Percentiles rank a stretch among this genome's conserved stretches.
Conservation (phyloP, 2,329 filamentous ascomycete genomes). For the Penicillium crustosum region DNA sequence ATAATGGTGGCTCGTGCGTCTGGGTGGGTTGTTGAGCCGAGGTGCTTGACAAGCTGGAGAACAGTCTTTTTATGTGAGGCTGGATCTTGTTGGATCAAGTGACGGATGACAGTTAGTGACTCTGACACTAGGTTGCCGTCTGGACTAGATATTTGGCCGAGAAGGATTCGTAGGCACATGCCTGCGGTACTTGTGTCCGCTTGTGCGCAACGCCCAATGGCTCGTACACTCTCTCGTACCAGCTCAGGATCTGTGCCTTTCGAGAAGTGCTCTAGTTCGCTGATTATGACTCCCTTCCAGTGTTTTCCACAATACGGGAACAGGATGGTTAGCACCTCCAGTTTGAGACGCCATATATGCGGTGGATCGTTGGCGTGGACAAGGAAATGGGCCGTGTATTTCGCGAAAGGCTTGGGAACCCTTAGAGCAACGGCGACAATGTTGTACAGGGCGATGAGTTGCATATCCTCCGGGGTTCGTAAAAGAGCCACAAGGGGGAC, state of each 20-base stretch:
- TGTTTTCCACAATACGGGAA: constrained; percentile 78
- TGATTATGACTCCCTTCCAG: constrained; percentile 81
- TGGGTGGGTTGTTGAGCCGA: constrained; percentile 83
- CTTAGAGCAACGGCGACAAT: constrained; percentile 87
- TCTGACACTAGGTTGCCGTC: constrained; percentile 89
- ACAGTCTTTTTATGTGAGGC: constrained; percentile 79
- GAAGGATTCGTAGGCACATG: constrained; percentile 76
- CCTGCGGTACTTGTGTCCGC: constrained; percentile 68
- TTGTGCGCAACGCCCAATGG: constrained; percentile 91
- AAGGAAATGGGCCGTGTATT: constrained; percentile 85
- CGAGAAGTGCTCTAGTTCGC: constrained; percentile 91
- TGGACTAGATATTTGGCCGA: constrained; percentile 83
- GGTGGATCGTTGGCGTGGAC: constrained; percentile 75
- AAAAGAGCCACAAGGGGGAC: constrained; percentile 81
- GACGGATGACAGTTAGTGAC: constrained; percentile 89
- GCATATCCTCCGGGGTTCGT: constrained; percentile 79
- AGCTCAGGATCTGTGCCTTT: constrained; percentile 71
- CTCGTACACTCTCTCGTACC: constrained; percentile 84
- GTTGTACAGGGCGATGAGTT: constrained; percentile 88
- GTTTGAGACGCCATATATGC: constrained; percentile 84
- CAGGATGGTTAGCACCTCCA: constrained; percentile 86
- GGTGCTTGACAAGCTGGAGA: constrained; percentile 81
- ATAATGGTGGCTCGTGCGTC: constrained; percentile 91
- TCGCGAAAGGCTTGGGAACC: constrained; percentile 76
- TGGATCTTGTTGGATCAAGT: constrained; percentile 90